Base-by-base conservation (phyloP, 2,329 filamentous ascomycete species). In the Xylaria sp. region DNA sequence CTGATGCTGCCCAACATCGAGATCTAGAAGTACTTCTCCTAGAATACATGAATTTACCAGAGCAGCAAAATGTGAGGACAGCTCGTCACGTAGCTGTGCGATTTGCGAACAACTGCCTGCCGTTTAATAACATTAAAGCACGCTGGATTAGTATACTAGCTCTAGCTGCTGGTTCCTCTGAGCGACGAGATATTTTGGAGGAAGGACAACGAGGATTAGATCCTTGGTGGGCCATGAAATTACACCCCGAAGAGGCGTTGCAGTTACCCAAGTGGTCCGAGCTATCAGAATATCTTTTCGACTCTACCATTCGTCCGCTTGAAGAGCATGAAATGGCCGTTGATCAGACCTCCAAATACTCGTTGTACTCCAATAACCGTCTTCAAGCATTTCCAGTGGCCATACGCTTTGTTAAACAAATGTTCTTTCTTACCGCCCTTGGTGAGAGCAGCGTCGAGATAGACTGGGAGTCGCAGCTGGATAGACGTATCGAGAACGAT, bases 101-200 rank as follows among this genome's bases (percentile, higher is more conserved):
- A 66, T 97, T 95, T 84, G 93, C 93, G 12, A 98, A 98, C 76
- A 87, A 93, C 59, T 97, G 93, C 75, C 83, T 99, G 5, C 88
- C 91, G 0, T 97, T 93, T 73, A 85, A 85, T 23, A 93, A 97
- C 75, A 85, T 93, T 10, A 84, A 91, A 43, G 96, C 89, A 30
- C 88, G 96, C 57, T 97, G 93, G 93, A 92, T 97, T 55, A 89
- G 97, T 77, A 87, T 98, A 18, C 84, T 97, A 58, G 95, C 94
- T 8, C 83, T 96, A 9, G 89, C 88, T 18, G 90, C 90, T 13
- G 85, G 85, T 3, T 79, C 82, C 2, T 86, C 89, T 59, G 91
- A 94, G 76, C 88, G 92, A 53, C 91, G 90, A 68, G 95, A 98
- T 76, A 90, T 98, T 3, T 81, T 93, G 0, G 96, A 99, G 77